Evolutionary conservation across 768 basidiomycete genomes (phyloP).

Genomic region (Hygrocybe punicea): DNA sequence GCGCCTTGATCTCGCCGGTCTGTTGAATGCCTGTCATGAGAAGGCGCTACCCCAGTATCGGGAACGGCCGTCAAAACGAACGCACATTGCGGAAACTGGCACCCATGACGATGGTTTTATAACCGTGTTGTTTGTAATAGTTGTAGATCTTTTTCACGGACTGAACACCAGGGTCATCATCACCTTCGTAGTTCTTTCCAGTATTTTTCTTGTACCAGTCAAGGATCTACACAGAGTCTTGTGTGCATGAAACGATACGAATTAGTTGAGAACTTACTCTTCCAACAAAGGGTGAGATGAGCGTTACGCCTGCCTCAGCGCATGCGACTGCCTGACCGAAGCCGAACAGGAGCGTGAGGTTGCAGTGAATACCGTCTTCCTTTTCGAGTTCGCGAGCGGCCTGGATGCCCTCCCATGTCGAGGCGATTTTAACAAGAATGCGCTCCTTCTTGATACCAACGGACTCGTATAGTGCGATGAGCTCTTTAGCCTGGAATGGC

Average conservation of each 20-base stretch:
- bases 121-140: slow-evolving; percentile 98
- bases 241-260: slow-evolving; percentile 7
- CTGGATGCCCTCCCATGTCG: slow-evolving; percentile 99
- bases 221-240: slow-evolving; percentile 61
- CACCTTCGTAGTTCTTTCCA: slow-evolving; percentile 85
- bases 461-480: slow-evolving; percentile 94
- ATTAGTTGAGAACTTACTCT: slow-evolving; percentile 56
- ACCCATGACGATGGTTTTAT: slow-evolving; percentile 99
- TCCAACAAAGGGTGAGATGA: slow-evolving; percentile 99
- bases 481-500: slow-evolving; percentile 59
- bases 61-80: slow-evolving; percentile 10
- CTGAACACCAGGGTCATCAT: slow-evolving; percentile 91
- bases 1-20: slow-evolving; percentile 88
- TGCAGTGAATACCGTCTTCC: slow-evolving; percentile 95
- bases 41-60: slow-evolving; percentile 2
- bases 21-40: slow-evolving; percentile 28
- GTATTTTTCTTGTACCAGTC: slow-evolving; percentile 98
- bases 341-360: slow-evolving; percentile 97
- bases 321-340: slow-evolving; percentile 98
- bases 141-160: slow-evolving; percentile 97
- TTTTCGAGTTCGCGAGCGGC: slow-evolving; percentile 94
- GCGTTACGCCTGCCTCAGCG: slow-evolving; percentile 95
- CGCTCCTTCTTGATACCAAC: slow-evolving; percentile 91
- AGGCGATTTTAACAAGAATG: slow-evolving; percentile 98
- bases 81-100: slow-evolving; percentile 97